Evolutionary conservation across 495 filamentous ascomycete species (phyloP).

Genomic region (Symbiotaphrina buchneri): DNA sequence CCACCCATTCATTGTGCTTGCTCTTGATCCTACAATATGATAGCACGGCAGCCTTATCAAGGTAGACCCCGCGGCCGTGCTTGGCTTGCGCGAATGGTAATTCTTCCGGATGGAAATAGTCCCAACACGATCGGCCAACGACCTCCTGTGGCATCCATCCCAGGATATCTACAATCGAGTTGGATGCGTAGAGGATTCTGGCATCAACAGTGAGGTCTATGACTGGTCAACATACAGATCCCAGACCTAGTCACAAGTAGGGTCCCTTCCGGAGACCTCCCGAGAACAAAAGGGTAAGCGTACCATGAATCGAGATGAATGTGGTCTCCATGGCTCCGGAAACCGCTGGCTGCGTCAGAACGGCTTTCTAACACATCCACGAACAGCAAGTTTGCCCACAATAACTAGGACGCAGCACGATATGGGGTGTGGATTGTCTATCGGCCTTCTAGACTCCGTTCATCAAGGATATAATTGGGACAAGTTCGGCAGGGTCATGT

Average conservation of each 20-base stretch:
- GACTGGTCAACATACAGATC: too few relatives aligned
- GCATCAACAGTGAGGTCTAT: conserved; percentile 56
- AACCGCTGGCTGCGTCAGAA: too few relatives aligned
- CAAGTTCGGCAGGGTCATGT: too few relatives aligned
- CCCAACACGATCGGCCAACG: conserved; percentile 55
- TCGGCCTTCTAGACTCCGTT: too few relatives aligned
- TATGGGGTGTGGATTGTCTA: too few relatives aligned
- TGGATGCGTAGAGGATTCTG: conserved; percentile 62
- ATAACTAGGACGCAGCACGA: too few relatives aligned
- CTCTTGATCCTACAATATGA: conserved; percentile 56
- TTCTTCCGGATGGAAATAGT: conserved; percentile 72
- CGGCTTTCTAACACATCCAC: too few relatives aligned
- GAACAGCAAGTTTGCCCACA: too few relatives aligned
- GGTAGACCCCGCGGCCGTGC: conserved; percentile 47
- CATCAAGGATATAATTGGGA: too few relatives aligned
- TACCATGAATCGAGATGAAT: conserved; percentile 84
- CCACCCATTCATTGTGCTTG: conserved; percentile 48
- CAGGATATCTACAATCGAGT: conserved; percentile 62
- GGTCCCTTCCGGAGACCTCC: too few relatives aligned
- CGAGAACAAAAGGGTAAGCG: too few relatives aligned
- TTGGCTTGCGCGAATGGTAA: conserved; percentile 50
- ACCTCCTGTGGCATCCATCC: conserved; percentile 62
- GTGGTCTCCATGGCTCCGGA: conserved; percentile 95
- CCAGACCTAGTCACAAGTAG: conserved; percentile 1
- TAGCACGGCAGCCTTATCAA: conserved; percentile 72